Conservation (phyloP, 2,329 filamentous ascomycete genomes). For the Aspergillus cejpii region DNA sequence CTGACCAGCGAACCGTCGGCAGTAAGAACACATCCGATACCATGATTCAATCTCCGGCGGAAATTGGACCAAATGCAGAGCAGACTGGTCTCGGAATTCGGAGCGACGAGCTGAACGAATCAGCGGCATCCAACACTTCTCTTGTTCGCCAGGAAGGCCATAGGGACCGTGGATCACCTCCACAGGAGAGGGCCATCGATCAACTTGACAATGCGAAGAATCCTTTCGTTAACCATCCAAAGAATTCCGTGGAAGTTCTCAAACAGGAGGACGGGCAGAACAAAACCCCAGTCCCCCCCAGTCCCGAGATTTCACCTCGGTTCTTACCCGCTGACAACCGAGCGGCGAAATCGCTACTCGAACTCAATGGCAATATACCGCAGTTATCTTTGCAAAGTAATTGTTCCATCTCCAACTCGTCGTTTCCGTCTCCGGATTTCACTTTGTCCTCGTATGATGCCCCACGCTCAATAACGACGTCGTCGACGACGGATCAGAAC, state of each 20-base stretch:
- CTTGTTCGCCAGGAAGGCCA: slow-evolving; percentile 1
- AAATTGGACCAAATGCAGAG: slow-evolving; percentile 4
- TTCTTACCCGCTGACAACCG: slow-evolving; percentile 36
- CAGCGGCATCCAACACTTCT: not conserved
- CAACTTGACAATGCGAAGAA: slow-evolving; percentile 17
- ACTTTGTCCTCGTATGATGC: slow-evolving; percentile 39
- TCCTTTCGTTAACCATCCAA: slow-evolving; percentile 18
- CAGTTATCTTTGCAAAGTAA: slow-evolving; percentile 36
- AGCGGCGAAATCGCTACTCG: slow-evolving; percentile 39
- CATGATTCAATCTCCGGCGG: slow-evolving; percentile 19
- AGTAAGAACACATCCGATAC: slow-evolving; percentile 25
- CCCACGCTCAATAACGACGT: slow-evolving; percentile 38
- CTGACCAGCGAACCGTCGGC: slow-evolving; percentile 19
- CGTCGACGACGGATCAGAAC: slow-evolving; percentile 39
- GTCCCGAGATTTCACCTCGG: slow-evolving; percentile 34
- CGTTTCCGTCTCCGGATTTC: slow-evolving; percentile 43
- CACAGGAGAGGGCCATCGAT: slow-evolving; percentile 7
- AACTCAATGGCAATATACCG: slow-evolving; percentile 36
- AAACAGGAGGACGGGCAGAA: slow-evolving; percentile 27
- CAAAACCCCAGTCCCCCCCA: slow-evolving; percentile 21
- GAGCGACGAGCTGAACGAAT: slow-evolving; percentile 10
- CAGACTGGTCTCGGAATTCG: slow-evolving; percentile 29
- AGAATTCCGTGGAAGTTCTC: slow-evolving; percentile 25
- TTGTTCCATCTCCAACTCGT: slow-evolving; percentile 35
- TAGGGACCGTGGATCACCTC: not conserved